Evolutionary conservation across 768 basidiomycete genomes (phyloP).

Genomic region (Asterophora lycoperdoides): DNA sequence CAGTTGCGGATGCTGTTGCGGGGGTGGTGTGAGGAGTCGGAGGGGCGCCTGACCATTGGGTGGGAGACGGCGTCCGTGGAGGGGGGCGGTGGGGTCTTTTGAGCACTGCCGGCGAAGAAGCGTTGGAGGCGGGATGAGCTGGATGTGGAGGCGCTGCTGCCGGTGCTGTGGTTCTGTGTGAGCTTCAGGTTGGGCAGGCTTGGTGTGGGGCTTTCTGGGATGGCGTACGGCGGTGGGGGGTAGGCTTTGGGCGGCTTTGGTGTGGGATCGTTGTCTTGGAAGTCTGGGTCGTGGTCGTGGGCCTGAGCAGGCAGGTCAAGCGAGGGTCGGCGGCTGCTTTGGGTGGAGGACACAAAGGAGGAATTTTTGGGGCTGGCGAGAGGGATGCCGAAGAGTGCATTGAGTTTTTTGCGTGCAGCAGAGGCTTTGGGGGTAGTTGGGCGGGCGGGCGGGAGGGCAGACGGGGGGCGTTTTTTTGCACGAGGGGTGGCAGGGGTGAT

Average conservation of each 20-base stretch:
- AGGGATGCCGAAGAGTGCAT: constrained; percentile 44
- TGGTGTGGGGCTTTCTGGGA: constrained; percentile 30
- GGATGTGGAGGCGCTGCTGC: constrained; percentile 24
- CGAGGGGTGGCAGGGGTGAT: constrained; percentile 54
- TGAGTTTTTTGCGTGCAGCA: constrained; percentile 36
- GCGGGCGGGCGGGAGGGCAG: constrained; percentile 19
- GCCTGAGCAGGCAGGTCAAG: constrained; percentile 16
- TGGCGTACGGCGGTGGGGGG: constrained; percentile 19
- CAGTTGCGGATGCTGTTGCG: constrained; percentile 13
- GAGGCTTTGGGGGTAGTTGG: constrained; percentile 34
- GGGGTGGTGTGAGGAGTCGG: constrained; percentile 14
- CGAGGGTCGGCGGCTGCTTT: constrained; percentile 23
- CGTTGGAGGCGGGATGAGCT: constrained; percentile 19
- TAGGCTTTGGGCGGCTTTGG: constrained; percentile 27
- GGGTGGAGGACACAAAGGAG: constrained; percentile 34
- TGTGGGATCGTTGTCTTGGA: constrained; percentile 20
- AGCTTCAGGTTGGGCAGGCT: constrained; percentile 20
- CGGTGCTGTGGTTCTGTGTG: constrained; percentile 13
- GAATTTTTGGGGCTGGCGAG: constrained; percentile 34
- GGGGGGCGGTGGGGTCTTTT: constrained; percentile 14
- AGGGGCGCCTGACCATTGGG: constrained; percentile 12
- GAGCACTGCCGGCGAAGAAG: constrained; percentile 13
- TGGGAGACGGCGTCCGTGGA: constrained; percentile 17
- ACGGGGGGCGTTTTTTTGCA: constrained; percentile 24
- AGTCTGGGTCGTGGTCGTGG: constrained; percentile 14